A percentile compares a stretch with the other conserved stretches of the same genome.
Evolutionary conservation across 345 rosid species (phyloP).

Genomic region (Stellera chamaejasme): DNA sequence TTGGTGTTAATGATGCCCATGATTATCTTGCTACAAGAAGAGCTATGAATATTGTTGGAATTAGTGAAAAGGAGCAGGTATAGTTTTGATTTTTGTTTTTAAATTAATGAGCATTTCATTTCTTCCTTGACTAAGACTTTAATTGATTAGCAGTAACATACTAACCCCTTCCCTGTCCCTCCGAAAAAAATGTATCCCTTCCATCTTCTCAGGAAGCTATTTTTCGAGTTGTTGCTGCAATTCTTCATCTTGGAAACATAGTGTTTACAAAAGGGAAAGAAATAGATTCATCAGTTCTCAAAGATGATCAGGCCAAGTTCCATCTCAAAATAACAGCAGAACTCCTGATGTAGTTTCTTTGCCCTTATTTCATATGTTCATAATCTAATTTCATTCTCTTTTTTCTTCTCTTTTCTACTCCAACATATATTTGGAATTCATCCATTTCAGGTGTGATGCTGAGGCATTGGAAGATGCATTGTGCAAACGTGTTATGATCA

Average conservation of each 20-base stretch:
- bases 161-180: slow-evolving; percentile 13
- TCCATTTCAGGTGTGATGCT: slow-evolving; percentile 59
- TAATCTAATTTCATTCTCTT: not conserved
- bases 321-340: slow-evolving; percentile 76
- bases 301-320: slow-evolving; percentile 67
- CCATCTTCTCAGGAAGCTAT: slow-evolving; percentile 60
- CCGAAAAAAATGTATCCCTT: not conserved
- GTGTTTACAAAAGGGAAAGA: slow-evolving; percentile 75
- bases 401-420: not conserved
- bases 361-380: slow-evolving; percentile 2
- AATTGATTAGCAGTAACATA: not conserved
- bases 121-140: not conserved
- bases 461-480: slow-evolving; percentile 81
- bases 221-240: slow-evolving; percentile 86
- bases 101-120: not conserved
- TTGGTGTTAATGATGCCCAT: slow-evolving; percentile 80
- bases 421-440: not conserved
- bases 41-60: slow-evolving; percentile 96
- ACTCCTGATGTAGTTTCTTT: slow-evolving; percentile 62
- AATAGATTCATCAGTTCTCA: slow-evolving; percentile 76
- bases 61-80: slow-evolving; percentile 83
- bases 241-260: slow-evolving; percentile 86
- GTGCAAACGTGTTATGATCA: slow-evolving; percentile 91
- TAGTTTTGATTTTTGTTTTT: not conserved
- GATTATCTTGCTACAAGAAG: slow-evolving; percentile 88